Percentiles rank a stretch among this genome's conserved stretches.
Evolutionary conservation across 768 basidiomycete species (phyloP).

Genomic region (Rhizopogon vulgaris): DNA sequence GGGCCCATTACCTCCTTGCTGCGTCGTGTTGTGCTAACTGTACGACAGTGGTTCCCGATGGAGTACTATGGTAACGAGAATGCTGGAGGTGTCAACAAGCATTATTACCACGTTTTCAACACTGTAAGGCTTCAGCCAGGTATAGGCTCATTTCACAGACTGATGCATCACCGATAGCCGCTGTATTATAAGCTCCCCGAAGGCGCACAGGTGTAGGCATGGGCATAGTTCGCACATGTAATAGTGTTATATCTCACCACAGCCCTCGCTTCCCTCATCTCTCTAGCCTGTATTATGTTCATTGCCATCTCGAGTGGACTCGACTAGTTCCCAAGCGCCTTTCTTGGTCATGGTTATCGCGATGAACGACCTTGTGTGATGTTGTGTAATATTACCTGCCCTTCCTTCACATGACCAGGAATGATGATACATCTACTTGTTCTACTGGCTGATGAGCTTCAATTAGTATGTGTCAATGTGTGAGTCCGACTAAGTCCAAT

Average conservation of each 20-base stretch:
- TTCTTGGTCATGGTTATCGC: neutral
- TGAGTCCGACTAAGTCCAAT: neutral
- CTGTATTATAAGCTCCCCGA: constrained; percentile 48
- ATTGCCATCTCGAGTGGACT: neutral
- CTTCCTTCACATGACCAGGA: too few relatives aligned
- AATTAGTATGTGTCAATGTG: neutral
- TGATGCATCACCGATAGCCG: constrained; percentile 28
- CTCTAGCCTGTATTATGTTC: neutral
- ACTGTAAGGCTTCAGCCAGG: constrained; percentile 39
- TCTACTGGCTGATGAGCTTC: neutral
- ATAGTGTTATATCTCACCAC: neutral
- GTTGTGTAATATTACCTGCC: too few relatives aligned
- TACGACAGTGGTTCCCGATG: constrained; percentile 67
- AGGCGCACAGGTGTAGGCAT: constrained; percentile 31
- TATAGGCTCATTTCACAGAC: neutral
- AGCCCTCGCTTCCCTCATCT: neutral
- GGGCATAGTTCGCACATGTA: constrained; percentile 5
- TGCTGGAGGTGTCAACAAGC: constrained; percentile 57
- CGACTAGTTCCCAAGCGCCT: neutral
- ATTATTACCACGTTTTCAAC: constrained; percentile 73
- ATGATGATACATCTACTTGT: too few relatives aligned
- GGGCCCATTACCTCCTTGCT: constrained; percentile 16
- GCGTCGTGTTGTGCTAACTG: constrained; percentile 1
- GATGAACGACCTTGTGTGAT: too few relatives aligned
- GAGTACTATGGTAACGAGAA: constrained; percentile 54